Evolutionary conservation across 2,329 filamentous ascomycete species (phyloP).

Genomic region (Fusarium verticillioides): DNA sequence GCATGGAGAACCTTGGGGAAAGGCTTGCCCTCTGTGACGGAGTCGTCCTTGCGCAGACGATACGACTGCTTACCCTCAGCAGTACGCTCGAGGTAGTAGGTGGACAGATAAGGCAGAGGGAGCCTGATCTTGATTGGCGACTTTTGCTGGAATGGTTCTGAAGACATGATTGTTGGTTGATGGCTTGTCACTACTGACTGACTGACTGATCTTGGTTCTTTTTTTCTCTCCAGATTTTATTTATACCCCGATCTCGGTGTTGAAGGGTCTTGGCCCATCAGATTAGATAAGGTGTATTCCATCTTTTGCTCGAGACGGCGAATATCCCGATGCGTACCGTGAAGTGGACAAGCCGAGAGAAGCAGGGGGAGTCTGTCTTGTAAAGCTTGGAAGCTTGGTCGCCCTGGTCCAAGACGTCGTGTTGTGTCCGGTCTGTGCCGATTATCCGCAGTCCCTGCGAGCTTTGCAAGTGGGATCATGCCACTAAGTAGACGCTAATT

Average conservation of each 20-base stretch:
- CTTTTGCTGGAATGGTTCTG: conserved; percentile 36
- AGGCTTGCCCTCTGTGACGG: conserved; percentile 26
- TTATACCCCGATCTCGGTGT: conserved; percentile 36
- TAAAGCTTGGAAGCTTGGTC: conserved; percentile 13
- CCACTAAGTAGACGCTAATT: conserved; percentile 5
- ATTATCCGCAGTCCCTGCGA: conserved; percentile 23
- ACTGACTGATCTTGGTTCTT: background rate
- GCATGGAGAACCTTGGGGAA: conserved; percentile 38
- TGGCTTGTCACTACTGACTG: conserved; percentile 12
- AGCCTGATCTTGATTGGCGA: conserved; percentile 58
- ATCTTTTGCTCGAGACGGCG: background rate
- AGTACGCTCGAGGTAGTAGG: conserved; percentile 38
- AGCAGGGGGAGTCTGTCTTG: conserved; percentile 26
- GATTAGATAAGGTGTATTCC: conserved; percentile 23
- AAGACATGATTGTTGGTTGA: conserved; percentile 27
- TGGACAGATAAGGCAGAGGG: conserved; percentile 38
- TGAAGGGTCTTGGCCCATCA: conserved; percentile 18
- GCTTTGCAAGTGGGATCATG: background rate
- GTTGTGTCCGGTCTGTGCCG: conserved; percentile 22
- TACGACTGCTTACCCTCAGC: conserved; percentile 32
- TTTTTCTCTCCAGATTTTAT: conserved; percentile 37
- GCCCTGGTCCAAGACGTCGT: too few species aligned
- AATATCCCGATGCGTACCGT: conserved; percentile 19
- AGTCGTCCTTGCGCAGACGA: conserved; percentile 34
- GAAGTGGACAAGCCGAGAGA: background rate